Evolutionary conservation across 73 alveolate species (phyloP).

Genomic region (Paramecium biaurelia): DNA sequence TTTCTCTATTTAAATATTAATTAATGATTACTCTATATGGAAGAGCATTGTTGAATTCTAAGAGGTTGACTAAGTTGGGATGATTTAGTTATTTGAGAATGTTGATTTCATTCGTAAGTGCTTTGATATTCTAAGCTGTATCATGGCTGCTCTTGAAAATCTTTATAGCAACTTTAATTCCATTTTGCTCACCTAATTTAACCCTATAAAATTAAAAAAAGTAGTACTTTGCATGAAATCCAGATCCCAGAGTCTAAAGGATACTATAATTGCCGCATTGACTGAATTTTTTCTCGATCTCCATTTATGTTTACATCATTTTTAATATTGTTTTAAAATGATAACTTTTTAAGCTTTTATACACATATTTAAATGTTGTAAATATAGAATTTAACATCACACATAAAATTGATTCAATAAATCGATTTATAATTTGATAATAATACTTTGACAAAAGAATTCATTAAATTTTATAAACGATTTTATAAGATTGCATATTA

Average conservation of each 20-base stretch:
- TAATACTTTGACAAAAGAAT: not conserved
- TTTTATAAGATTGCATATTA: too few species aligned
- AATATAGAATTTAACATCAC: not conserved
- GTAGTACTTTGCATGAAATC: constrained; percentile 55
- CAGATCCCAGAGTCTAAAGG: constrained; percentile 48
- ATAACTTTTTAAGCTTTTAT: not conserved
- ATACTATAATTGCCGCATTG: not conserved
- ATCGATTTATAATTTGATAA: not conserved
- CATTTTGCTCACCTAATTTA: not conserved
- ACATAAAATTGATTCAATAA: not conserved
- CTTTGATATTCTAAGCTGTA: constrained; percentile 41
- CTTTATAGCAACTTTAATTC: constrained; percentile 25
- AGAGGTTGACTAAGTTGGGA: constrained; percentile 59
- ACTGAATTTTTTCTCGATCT: not conserved
- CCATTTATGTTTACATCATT: not conserved
- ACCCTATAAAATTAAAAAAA: not conserved
- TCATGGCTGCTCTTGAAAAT: constrained; percentile 31
- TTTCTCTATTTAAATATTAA: not conserved
- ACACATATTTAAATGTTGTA: not conserved
- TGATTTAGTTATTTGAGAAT: constrained; percentile 53
- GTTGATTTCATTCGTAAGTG: constrained; percentile 59
- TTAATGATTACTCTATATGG: not conserved
- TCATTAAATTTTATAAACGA: not conserved
- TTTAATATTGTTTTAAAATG: not conserved
- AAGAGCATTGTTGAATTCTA: constrained; percentile 13